Percentiles rank a stretch among this genome's conserved stretches.
Evolutionary conservation across 2,329 filamentous ascomycete species (phyloP).

Genomic region (Cadophora luteo-olivacea): DNA sequence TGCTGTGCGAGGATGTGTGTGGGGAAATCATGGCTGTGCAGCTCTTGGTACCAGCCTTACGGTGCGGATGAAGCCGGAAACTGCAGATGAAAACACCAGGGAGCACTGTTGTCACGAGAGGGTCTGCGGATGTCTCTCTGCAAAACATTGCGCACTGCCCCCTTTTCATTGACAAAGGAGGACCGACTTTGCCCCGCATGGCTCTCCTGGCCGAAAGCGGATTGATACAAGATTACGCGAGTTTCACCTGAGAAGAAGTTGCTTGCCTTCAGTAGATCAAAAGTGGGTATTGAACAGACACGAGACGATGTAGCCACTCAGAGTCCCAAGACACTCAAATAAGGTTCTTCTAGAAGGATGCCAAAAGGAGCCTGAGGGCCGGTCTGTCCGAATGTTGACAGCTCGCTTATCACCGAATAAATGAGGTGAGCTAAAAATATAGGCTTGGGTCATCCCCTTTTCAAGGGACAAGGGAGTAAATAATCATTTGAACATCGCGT

Average conservation of each 20-base stretch:
- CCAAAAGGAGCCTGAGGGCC: too few species aligned
- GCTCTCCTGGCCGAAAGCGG: not conserved
- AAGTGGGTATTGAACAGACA: too few species aligned
- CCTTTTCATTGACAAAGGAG: not conserved
- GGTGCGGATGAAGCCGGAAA: not conserved
- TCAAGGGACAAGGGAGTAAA: too few species aligned
- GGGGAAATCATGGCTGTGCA: not conserved
- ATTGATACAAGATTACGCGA: not conserved
- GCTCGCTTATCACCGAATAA: not conserved
- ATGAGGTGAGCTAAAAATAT: slow-evolving; percentile 3
- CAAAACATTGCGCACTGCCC: not conserved
- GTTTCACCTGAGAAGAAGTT: not conserved
- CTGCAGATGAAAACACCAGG: not conserved
- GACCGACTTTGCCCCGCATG: not conserved
- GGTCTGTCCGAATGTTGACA: not conserved
- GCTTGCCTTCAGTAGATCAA: not conserved
- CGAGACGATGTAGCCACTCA: not conserved
- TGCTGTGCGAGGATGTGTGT: not conserved
- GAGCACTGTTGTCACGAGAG: not conserved
- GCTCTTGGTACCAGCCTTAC: not conserved
- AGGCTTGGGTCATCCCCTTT: not conserved
- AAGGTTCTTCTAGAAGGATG: slow-evolving; percentile 5
- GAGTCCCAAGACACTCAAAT: too few species aligned
- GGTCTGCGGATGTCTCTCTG: not conserved
- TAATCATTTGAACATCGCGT: too few species aligned